A percentile compares a stretch with the other conserved stretches of the same genome.
These are phyloP conservation scores for Cladosporium sp. DNA, from an alignment of 2,329 filamentous ascomycete genomes.

Conservation along the genomic window DNA sequence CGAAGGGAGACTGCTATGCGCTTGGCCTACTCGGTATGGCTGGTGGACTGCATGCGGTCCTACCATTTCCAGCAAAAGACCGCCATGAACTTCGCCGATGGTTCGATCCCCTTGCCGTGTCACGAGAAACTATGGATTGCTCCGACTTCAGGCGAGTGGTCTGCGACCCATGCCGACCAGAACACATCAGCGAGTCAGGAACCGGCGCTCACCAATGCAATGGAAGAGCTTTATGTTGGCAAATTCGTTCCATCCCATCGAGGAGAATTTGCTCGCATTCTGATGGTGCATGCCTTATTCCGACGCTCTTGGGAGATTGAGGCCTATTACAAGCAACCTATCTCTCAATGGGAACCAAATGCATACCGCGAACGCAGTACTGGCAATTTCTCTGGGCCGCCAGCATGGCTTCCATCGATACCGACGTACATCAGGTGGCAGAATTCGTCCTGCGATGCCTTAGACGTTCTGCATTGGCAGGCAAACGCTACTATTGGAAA, in stretches of 20 bases:
- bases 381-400: constrained; percentile 19
- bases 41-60: not conserved
- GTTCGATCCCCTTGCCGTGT: constrained; percentile 28
- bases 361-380: constrained; percentile 24
- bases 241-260: constrained; percentile 47
- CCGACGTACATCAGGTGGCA: constrained; percentile 52
- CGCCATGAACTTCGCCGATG: constrained; percentile 23
- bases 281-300: constrained; percentile 54
- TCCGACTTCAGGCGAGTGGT: constrained; percentile 14
- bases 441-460: constrained; percentile 48
- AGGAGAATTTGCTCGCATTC: constrained; percentile 51
- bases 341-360: constrained; percentile 41
- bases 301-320: constrained; percentile 52
- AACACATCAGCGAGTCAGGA: not conserved
- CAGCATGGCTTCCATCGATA: constrained; percentile 50
- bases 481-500: constrained; percentile 55
- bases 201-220: constrained; percentile 39
- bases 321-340: constrained; percentile 45
- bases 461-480: constrained; percentile 61
- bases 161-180: constrained; percentile 27
- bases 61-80: constrained; percentile 24
- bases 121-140: constrained; percentile 31
- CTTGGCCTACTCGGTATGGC: not conserved
- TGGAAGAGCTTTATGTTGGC: constrained; percentile 51
- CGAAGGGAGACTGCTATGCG: not conserved